phyloP scores from a whole-genome alignment of 306 rosid species.

The Lagenaria siceraria region DNA sequence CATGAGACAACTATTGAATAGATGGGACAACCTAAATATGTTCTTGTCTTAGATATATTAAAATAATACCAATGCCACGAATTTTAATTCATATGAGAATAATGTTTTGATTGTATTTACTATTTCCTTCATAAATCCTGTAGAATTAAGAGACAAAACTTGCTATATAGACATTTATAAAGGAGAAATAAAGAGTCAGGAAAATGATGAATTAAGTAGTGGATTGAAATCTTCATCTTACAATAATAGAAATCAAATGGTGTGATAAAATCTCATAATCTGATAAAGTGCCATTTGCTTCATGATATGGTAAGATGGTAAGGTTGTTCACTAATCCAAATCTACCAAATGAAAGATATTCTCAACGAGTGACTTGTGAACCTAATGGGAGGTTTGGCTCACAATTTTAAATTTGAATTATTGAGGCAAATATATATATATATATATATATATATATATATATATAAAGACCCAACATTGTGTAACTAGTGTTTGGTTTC shows the following conservation, averaged over 20 bases:
- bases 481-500: background rate
- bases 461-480: no score
- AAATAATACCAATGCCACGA: background rate
- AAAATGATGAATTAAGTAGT: background rate
- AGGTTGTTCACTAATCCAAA: slow-evolving; percentile 2
- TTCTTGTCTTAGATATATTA: background rate
- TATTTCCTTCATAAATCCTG: background rate
- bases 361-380: background rate
- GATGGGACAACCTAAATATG: slow-evolving; percentile 36
- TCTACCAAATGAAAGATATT: background rate
- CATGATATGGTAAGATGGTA: background rate
- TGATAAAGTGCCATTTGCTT: background rate
- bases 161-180: background rate
- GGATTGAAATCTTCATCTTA: background rate
- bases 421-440: no score
- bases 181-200: background rate
- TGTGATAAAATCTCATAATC: background rate
- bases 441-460: no score
- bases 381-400: background rate
- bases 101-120: background rate
- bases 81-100: background rate
- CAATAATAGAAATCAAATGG: background rate
- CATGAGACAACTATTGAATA: slow-evolving; percentile 26
- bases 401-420: background rate
- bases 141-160: background rate